Conservation (phyloP, 2,329 filamentous ascomycete species). For the Aspergillus hiratsukae region DNA sequence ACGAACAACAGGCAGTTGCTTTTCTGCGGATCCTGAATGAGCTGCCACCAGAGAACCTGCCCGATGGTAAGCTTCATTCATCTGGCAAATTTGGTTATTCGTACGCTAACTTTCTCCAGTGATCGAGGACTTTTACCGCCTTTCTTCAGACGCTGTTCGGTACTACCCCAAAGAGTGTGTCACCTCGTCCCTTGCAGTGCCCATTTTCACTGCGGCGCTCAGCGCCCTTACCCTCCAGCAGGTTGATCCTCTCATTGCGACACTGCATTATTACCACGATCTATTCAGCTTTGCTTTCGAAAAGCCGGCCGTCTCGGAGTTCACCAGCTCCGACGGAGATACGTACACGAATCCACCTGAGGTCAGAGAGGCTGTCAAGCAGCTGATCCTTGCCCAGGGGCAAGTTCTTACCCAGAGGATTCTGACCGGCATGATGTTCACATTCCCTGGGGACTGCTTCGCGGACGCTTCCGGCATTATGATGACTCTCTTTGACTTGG, state of each 20-base stretch:
- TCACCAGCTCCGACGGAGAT: conserved; percentile 59
- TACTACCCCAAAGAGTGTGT: conserved; percentile 87
- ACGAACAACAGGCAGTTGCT: conserved; percentile 84
- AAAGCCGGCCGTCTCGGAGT: conserved; percentile 54
- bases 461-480: conserved; percentile 91
- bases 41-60: conserved; percentile 70
- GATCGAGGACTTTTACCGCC: conserved; percentile 94
- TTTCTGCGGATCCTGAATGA: conserved; percentile 89
- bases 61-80: conserved; percentile 51
- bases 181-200: conserved; percentile 69
- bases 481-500: conserved; percentile 79
- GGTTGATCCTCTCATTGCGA: conserved; percentile 83
- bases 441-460: conserved; percentile 92
- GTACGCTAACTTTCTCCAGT: conserved; percentile 45
- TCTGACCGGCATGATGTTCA: conserved; percentile 98
- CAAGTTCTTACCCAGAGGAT: conserved; percentile 80
- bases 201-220: conserved; percentile 82
- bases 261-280: conserved; percentile 88
- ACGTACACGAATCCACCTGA: conserved; percentile 61
- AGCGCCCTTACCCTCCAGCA: conserved; percentile 86
- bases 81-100: neutral
- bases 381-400: conserved; percentile 66
- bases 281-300: conserved; percentile 82
- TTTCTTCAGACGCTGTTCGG: conserved; percentile 84
- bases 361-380: conserved; percentile 68